Conservation (phyloP, 2,329 filamentous ascomycete species). For the Ophiognomonia clavigignenti-juglandacearum region DNA sequence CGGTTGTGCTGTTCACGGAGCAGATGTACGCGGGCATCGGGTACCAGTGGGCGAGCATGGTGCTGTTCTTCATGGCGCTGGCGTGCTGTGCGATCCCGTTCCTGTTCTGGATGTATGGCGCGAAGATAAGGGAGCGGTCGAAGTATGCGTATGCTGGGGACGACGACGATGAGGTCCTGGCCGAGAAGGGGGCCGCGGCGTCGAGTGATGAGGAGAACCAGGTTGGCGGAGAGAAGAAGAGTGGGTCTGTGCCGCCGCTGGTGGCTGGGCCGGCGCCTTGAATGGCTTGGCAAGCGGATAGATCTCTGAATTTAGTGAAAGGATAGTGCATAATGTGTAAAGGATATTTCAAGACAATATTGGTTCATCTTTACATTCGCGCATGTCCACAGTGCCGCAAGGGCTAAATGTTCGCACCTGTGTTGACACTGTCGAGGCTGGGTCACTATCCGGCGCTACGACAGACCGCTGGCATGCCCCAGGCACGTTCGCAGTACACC, state of each 20-base stretch:
- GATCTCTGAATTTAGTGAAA: not conserved
- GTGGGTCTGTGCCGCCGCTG: not conserved
- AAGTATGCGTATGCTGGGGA: slow-evolving; percentile 69
- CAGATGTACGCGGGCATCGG: slow-evolving; percentile 74
- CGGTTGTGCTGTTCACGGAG: slow-evolving; percentile 70
- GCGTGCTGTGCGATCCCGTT: slow-evolving; percentile 81
- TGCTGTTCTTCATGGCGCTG: slow-evolving; percentile 69
- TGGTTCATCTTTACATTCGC: too few species aligned
- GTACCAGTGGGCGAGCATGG: slow-evolving; percentile 69
- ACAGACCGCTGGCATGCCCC: too few species aligned
- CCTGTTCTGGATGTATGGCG: slow-evolving; percentile 75
- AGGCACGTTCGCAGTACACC: too few species aligned
- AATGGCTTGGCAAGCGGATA: not conserved
- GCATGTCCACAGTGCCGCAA: too few species aligned
- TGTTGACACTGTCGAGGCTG: too few species aligned
- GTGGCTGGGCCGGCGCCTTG: not conserved
- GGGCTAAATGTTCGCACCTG: too few species aligned
- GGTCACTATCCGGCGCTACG: too few species aligned
- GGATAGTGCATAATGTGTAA: not conserved
- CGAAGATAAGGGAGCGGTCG: slow-evolving; percentile 61
- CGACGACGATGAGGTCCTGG: slow-evolving; percentile 33
- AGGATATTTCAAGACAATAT: not conserved
- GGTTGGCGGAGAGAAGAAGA: not conserved
- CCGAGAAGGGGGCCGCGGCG: slow-evolving; percentile 7
- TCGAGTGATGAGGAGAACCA: slow-evolving; percentile 34